Base-by-base conservation (phyloP, 106 monocot species). In the Ottelia alismoides region DNA sequence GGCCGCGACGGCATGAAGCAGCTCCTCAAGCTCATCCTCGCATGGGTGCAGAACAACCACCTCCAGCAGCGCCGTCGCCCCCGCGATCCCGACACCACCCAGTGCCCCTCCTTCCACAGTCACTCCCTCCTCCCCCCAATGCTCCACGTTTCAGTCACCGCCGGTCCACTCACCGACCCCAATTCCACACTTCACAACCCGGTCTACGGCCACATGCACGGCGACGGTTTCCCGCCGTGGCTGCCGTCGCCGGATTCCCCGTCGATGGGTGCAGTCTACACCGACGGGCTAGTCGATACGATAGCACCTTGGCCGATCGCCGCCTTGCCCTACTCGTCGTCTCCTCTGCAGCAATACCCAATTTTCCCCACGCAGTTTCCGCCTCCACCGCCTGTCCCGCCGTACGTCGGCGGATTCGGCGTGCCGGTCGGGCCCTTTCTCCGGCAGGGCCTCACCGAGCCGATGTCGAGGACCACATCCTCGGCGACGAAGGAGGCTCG, bases 21-120 rank as follows among this genome's bases (percentile, higher is more conserved):
- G 66, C 73, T 98, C 22, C 60, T 98, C 20, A 89, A 85, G 62
- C 85, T 98, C 23, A 90, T 98, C 18, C 77, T 98, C 2, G 12
- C 82, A 10, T 98, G 89, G 96, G 89, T 98, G 1, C 96, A 98
- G 64, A 77, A 74, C 72, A 40, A 89, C 69, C 96, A 98, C 49
- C 71, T 98, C 24, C 70, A 82, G 45, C 75, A 73, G 48, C 74
- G 64, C 55, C 64, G 74, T 16, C 30, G 18, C 49, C 22, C 0
- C 50, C 25, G 31, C 48, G 12, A 30, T 22, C 29, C 47, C 64
- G 11, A 22, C 30, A 5, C 9, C 31, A 21, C 2, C 47, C 30
- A 30, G 51, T 30, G 9, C 45, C 9, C 14, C 30, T 0, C 10
- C 35, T 30, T 26, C 40, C 40, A 43, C 16, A 6, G 10, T 6